Evolutionary conservation across 306 rosid species (phyloP).

Genomic region (Mimosa pudica): DNA sequence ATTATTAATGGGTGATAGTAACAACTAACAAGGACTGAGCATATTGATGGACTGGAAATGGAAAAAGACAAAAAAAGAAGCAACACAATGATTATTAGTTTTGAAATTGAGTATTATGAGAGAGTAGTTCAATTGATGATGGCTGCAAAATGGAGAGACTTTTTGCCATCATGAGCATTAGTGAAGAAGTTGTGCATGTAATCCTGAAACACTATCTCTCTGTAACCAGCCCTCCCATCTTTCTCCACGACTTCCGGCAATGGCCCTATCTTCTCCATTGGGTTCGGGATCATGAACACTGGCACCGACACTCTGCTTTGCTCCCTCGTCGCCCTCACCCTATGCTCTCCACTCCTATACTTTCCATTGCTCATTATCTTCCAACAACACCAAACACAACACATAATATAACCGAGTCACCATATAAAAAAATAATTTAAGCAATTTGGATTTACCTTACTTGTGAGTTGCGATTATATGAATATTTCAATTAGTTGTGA

Average conservation of each 20-base stretch:
- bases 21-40: too few species aligned
- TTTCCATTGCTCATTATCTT: conserved; percentile 64
- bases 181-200: conserved; percentile 63
- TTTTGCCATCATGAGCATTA: conserved; percentile 58
- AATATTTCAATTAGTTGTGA: too few species aligned
- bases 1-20: too few species aligned
- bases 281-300: conserved; percentile 44
- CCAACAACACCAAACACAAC: neutral
- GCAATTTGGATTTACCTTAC: neutral
- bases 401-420: neutral
- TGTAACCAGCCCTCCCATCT: conserved; percentile 39
- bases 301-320: conserved; percentile 65
- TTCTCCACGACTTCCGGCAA: neutral
- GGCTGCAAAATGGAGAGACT: conserved; percentile 59
- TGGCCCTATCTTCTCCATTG: conserved; percentile 45
- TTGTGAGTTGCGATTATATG: too few species aligned
- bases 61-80: too few species aligned
- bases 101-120: too few species aligned
- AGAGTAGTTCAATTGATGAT: neutral
- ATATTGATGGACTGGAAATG: too few species aligned
- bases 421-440: neutral
- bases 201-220: conserved; percentile 51
- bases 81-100: too few species aligned
- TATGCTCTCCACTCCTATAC: conserved; percentile 68
- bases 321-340: conserved; percentile 49